Percentiles rank a stretch among this genome's conserved stretches.
Conservation (phyloP, 352 stramenopile genomes). For the Phytophthora fragariaefolia region DNA sequence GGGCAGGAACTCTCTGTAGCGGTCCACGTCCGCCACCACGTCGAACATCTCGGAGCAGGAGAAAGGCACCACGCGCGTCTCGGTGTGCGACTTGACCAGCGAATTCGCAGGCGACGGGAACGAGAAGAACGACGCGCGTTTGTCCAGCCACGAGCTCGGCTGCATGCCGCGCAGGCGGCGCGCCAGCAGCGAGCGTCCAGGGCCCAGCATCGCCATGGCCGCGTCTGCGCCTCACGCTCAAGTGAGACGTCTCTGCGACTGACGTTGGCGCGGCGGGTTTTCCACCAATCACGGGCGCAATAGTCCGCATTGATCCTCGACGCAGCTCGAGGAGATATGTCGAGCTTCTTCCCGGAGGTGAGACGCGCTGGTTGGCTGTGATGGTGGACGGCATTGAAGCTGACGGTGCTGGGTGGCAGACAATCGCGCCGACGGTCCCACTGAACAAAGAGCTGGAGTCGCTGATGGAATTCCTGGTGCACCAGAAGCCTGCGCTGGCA, state of each 20-base stretch:
- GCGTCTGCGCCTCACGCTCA: neutral
- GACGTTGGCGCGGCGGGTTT: slow-evolving; percentile 1
- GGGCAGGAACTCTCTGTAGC: slow-evolving; percentile 79
- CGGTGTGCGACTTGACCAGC: slow-evolving; percentile 74
- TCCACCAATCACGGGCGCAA: slow-evolving; percentile 16
- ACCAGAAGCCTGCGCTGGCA: slow-evolving; percentile 46
- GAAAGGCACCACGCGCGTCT: slow-evolving; percentile 82
- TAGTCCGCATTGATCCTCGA: too few species aligned
- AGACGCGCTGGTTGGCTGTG: neutral
- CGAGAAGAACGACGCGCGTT: slow-evolving; percentile 57
- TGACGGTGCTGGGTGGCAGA: slow-evolving; percentile 38
- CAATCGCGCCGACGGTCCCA: slow-evolving; percentile 52
- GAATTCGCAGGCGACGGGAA: slow-evolving; percentile 57
- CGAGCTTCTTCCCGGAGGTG: slow-evolving; percentile 35
- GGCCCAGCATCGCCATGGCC: slow-evolving; percentile 32
- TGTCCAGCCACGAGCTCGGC: slow-evolving; percentile 8
- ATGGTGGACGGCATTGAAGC: neutral
- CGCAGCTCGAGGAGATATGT: slow-evolving; percentile 29
- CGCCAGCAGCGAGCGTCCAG: slow-evolving; percentile 3
- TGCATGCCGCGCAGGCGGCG: slow-evolving; percentile 14
- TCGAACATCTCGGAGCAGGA: slow-evolving; percentile 81
- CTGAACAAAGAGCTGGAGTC: slow-evolving; percentile 61
- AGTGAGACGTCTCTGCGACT: slow-evolving; percentile 17
- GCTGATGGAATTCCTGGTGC: slow-evolving; percentile 63
- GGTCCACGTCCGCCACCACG: slow-evolving; percentile 76